Evolutionary conservation across 1,139 yeast genomes (phyloP).

Genomic region (Yamadazyma mexicana): DNA sequence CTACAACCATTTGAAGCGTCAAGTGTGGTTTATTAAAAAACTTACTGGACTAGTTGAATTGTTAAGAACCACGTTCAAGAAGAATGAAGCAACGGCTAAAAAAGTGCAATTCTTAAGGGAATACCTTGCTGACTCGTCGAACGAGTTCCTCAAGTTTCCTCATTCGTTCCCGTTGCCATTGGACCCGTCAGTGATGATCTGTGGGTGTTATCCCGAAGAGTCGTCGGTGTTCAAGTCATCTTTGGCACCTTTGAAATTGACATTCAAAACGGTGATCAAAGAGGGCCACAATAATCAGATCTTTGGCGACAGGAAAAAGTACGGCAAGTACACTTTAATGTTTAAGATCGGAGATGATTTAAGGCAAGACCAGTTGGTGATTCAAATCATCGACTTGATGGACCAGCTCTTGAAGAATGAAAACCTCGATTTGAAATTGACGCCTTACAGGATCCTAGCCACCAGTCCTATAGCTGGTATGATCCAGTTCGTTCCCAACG

Average conservation of each 20-base stretch:
- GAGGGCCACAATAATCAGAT: conserved; percentile 28
- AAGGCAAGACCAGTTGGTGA: conserved; percentile 93
- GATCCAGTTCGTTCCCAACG: conserved; percentile 89
- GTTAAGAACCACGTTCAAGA: conserved; percentile 39
- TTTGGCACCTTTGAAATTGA: conserved; percentile 80
- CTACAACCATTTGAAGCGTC: conserved; percentile 41
- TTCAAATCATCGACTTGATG: conserved; percentile 89
- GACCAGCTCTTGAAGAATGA: conserved; percentile 86
- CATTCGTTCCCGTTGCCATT: conserved; percentile 69
- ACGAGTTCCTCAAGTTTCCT: conserved; percentile 41
- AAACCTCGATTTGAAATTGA: conserved; percentile 81
- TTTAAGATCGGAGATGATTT: conserved; percentile 96
- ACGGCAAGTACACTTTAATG: conserved; percentile 76
- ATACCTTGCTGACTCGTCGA: conserved; percentile 39
- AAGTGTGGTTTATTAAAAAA: conserved; percentile 47
- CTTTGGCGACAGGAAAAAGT: conserved; percentile 35
- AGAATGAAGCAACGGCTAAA: conserved; percentile 46
- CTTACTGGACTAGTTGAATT: conserved; percentile 42
- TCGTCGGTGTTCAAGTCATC: conserved; percentile 89
- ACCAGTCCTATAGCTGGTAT: conserved; percentile 91
- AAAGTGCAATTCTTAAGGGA: conserved; percentile 44
- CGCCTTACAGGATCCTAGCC: conserved; percentile 89
- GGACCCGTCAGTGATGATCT: conserved; percentile 64
- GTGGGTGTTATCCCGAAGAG: conserved; percentile 78
- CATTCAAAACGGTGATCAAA: conserved; percentile 58